Conservation (phyloP, 2,329 filamentous ascomycete species). For the Beauveria medogensis region DNA sequence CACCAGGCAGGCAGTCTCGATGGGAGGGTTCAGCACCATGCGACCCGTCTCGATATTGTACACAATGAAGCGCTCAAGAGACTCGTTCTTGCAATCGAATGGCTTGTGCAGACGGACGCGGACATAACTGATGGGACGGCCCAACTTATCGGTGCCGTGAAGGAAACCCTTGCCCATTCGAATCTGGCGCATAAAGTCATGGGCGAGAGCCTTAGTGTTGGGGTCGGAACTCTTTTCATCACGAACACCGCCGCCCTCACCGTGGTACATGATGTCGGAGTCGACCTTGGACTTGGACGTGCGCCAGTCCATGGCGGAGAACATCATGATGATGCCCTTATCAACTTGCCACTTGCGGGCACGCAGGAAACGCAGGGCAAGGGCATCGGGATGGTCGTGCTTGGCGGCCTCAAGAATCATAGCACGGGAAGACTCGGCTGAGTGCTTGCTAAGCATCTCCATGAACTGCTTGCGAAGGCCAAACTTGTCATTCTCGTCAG, state of each 20-base stretch:
- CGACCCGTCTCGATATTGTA: conserved; percentile 29
- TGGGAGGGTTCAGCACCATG: conserved; percentile 12
- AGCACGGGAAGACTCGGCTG: conserved; percentile 18
- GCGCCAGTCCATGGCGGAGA: conserved; percentile 30
- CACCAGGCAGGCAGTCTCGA: conserved; percentile 35
- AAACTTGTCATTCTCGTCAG: conserved; percentile 50
- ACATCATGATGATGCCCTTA: conserved; percentile 31
- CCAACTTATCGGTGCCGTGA: conserved; percentile 26
- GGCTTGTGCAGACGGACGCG: conserved; percentile 26
- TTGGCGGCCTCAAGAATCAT: conserved; percentile 18
- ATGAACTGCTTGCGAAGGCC: conserved; percentile 36
- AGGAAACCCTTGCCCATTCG: conserved; percentile 31
- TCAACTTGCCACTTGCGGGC: conserved; percentile 33
- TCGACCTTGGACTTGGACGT: conserved; percentile 23
- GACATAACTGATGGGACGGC: conserved; percentile 29
- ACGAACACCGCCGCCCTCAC: conserved; percentile 23
- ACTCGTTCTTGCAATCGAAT: conserved; percentile 23
- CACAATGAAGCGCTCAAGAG: conserved; percentile 30
- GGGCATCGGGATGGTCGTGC: conserved; percentile 29
- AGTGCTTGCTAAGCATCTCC: conserved; percentile 10
- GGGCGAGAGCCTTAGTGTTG: conserved; percentile 1
- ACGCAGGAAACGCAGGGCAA: conserved; percentile 31
- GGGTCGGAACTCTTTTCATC: conserved; percentile 19
- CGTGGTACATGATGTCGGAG: conserved; percentile 23
- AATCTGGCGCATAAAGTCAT: conserved; percentile 28